Base-by-base conservation (phyloP, 2,329 filamentous ascomycete genomes). In the Curvularia spicifera region DNA sequence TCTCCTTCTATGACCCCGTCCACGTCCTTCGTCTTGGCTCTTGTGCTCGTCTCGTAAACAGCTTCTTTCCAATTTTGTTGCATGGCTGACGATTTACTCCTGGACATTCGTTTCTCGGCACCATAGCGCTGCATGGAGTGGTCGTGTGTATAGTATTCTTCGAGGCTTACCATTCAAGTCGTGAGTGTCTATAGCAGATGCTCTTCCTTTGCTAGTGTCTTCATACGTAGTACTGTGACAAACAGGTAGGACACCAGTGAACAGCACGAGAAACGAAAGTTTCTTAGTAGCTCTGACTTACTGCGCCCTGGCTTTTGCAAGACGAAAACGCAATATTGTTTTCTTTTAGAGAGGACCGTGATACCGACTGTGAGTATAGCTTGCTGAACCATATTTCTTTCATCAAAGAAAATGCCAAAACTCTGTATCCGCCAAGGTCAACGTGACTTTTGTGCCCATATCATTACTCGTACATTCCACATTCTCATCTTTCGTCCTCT, bases 21-120 rank as follows among this genome's bases (percentile, higher is more conserved):
- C 42, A 10, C 33, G n/a, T 37, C 33, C 6, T 6, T 5, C 12
- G 5, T 44, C 42, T 44, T 44, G 24, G 22, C 5, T 15, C 6
- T 5, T 28, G 2, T 28, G 7, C 22, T n/a, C 7, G 2, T 28
- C 13, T 28, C 24, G 12, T 7, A 28, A 4, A 8, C 5, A 8
- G 6, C 24, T n/a, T n/a, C 18, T 24, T 13, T 28, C 26, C n/a
- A 22, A 46, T 51, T 51, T 48, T 64, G 18, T 40, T 40, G 9
- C 39, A 20, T 40, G 13, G 5, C 6, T n/a, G 33, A 33, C 15
- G 15, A 37, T 37, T 7, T 15, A n/a, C 33, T 37, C 15, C 15
- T n/a, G 15, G 33, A 13, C 5, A 6, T 6, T 4, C 13, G 6
- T 37, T n/a, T 7, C 3, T 37, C 33, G 33, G 4, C 13, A 28